Evolutionary conservation across 73 alveolate genomes (phyloP), one percentile per base, ranked within the genome.

Genomic region (Breviolum minutum): DNA sequence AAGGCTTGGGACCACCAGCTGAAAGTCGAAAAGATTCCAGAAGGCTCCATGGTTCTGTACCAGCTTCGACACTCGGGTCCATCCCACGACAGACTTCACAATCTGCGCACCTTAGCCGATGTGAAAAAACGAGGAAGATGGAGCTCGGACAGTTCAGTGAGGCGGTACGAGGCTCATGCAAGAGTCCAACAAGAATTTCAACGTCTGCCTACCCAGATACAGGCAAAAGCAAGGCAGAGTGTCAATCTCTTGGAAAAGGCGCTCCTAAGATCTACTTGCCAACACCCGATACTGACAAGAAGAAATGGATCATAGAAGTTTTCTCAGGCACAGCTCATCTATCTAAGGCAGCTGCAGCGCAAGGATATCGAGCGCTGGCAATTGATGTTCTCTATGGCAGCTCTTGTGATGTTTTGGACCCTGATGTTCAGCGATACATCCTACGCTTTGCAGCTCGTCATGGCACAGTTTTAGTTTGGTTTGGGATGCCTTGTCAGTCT

Each of bases 41-140:
- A 22, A 10, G 27, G 24, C 8, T 13, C n/a, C 26, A 29, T 27
- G 61, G 80, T 62, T 5, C 94, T 63, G 20, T 63, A 85, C n/a
- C 77, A 60, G 12, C 63, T 87, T 61, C 48, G 94, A n/a, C 94
- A 85, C 79, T 60, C 80, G 61, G 94, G 94, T 5, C 94, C 94
- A 19, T 60, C 79, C 2, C 77, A 85, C 77, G 94, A 85, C 29
- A 12, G 60, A 66, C 30, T 60, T 29, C 79, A 85, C 60, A 22
- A n/a, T 19, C 77, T 85, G 0, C 94, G 94, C n/a, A 14, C 62
- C 60, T 26, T 61, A 6, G 54, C 11, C 32, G 94, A 85, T 16
- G 79, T 85, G 60, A 85, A 85, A 62, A 48, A 63, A 27, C 54
- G 94, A 5, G 94, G 94, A 6, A 20, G 94, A 26, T 85, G 94